phyloP scores from a whole-genome alignment of 768 basidiomycete species.

The Gyrodon lividus region DNA sequence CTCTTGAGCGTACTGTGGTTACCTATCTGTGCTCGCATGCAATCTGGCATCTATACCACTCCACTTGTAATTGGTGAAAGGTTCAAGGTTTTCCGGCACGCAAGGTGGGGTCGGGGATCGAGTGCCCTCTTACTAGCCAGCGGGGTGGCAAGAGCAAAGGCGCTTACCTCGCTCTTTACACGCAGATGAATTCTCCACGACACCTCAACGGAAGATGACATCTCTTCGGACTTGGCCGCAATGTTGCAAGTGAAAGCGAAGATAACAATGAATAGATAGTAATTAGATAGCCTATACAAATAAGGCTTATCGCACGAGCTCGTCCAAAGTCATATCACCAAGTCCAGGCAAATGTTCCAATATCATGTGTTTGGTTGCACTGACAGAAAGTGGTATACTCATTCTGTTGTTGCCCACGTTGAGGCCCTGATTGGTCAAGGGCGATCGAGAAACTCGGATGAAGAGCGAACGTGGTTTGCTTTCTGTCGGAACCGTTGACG shows the following conservation, averaged over 20 bases:
- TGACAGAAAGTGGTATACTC: constrained; percentile 5
- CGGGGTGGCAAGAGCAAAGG: no score
- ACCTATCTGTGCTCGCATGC: not conserved
- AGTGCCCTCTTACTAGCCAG: no score
- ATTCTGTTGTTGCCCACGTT: constrained; percentile 19
- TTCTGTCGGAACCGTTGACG: constrained; percentile 47
- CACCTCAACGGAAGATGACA: no score
- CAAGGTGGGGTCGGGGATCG: no score
- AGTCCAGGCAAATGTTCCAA: constrained; percentile 37
- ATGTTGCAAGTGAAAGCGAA: not conserved
- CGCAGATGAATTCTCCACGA: no score
- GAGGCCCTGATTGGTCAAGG: constrained; percentile 44
- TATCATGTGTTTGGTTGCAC: constrained; percentile 15
- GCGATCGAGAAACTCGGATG: constrained; percentile 44
- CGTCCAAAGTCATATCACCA: constrained; percentile 55
- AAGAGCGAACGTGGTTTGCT: constrained; percentile 55
- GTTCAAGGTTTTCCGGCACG: no score
- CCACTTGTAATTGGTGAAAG: not conserved
- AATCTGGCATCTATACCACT: not conserved
- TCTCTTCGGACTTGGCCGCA: not conserved
- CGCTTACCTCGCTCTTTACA: no score
- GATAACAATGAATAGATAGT: constrained; percentile 6
- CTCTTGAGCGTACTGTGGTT: not conserved
- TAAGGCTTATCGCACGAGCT: constrained; percentile 31
- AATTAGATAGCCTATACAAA: constrained; percentile 15